Base-by-base conservation (phyloP, 1,284 basidiomycete genomes). In the Lignosus rhinocerotis region DNA sequence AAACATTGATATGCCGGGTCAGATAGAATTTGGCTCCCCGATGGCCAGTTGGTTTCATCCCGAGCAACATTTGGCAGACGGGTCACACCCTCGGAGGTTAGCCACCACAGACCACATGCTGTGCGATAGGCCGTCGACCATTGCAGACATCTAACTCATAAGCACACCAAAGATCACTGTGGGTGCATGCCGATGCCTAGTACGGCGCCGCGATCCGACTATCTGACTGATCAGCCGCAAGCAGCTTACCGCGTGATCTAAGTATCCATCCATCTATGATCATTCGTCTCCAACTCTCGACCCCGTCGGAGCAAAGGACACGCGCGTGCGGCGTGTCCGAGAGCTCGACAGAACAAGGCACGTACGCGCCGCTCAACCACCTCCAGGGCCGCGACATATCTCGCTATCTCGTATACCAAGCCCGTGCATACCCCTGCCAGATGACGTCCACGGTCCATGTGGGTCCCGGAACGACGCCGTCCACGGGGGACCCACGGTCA, bases 271-370 rank as follows among this genome's bases (percentile, higher is more conserved):
- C 4, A 25, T 38, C 10, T 38, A 16, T 6, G 2, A 38, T 38
- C 36, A 10, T 11, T 38, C 36, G 2, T 10, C 36, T 38, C 36
- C 36, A 38, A 11, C 36, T 16, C 11, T 10, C 36, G 36, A 10
- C 10, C 41, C 19, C 41, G 5, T 10, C 16, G 41, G 41, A 43
- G 16, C 19, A 19, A 17, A 17, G 10, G 41, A 19, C 43, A 45
- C 43, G 43, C 25, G 36, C 45, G 44, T 42, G 48, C 54, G 39
- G 54, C 54, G 48, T 56, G 54, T 39, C 17, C 25, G 48, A 56
- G 48, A 56, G 54, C 21, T 51, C 54, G 48, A 50, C 54, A 17
- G 32, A 51, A 50, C 21, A n/a, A 44, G 54, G 21, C 12, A 19
- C 14, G 19, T 43, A 41, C 17, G 10, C 48, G 17, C 17, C 47